Evolutionary conservation across 805 yeast species (phyloP), one percentile per base, ranked within the genome.

Genomic region (Candida silvicultrix): DNA sequence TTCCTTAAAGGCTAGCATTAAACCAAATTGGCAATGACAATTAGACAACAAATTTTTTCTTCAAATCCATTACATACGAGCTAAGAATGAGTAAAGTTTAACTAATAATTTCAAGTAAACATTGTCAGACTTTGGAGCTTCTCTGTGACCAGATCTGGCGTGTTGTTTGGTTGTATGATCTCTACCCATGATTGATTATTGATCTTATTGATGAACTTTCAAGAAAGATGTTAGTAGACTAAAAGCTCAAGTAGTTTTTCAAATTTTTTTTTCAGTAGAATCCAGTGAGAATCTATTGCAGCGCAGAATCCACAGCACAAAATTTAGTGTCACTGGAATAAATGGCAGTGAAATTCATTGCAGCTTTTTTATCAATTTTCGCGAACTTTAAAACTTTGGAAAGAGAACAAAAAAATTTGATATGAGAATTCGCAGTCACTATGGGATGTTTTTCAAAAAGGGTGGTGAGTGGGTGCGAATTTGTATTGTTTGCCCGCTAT

Each of bases 41-140:
- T 37, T 37, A 37, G 39, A 37, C 11, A 20, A 20, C 11, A 37
- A 10, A 36, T 20, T 37, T 23, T 9, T 12, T 29, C 15, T n/a
- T 28, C 14, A 16, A 15, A n/a, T n/a, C 6, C 16, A 36, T 56
- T 74, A 88, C 96, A 76, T 87, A 88, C 99, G 97, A 80, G 98
- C 96, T 78, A 94, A 83, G 95, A 89, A 94, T 72, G 97, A 77
- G 89, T 90, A 94, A 67, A 94, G 81, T 85, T 92, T 92, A 75
- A 92, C 98, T 77, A 94, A 85, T 72, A 94, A 78, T 78, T 85
- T 86, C 79, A 94, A 81, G 97, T 94, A 94, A 78, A 90, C 97
- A 74, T 94, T 94, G 80, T 94, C 96, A 62, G 98, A 92, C 83
- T 89, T 89, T 80, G 99, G 99, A 77, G 97, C 97, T 72, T 85